Conservation (phyloP, 2,329 filamentous ascomycete species). For the Aspergillus sp. region DNA sequence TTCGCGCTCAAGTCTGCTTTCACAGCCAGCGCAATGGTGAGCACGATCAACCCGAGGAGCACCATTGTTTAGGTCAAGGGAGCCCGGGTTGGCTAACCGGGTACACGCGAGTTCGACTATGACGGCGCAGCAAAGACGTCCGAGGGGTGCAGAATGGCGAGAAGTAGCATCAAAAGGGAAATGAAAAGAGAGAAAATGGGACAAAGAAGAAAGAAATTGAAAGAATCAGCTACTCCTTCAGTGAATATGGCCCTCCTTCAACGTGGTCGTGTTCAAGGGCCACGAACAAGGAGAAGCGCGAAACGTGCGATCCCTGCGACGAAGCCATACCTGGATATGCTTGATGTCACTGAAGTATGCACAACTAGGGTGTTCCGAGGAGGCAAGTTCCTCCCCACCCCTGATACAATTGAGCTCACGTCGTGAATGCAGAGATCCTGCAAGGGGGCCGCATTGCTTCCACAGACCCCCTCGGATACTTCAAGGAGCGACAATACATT, state of each 20-base stretch:
- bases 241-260: conserved; percentile 15
- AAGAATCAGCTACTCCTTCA: conserved; percentile 15
- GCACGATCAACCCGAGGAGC: conserved; percentile 16
- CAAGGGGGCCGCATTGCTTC: conserved; percentile 23
- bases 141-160: neutral
- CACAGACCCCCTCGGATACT: conserved; percentile 14
- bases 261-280: conserved; percentile 22
- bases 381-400: neutral
- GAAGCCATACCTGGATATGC: conserved; percentile 35
- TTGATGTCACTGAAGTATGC: conserved; percentile 31
- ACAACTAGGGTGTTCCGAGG: neutral
- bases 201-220: conserved; percentile 9
- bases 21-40: conserved; percentile 21
- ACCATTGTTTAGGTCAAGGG: conserved; percentile 16
- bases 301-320: conserved; percentile 23
- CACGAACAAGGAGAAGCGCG: conserved; percentile 25
- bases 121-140: conserved; percentile 11
- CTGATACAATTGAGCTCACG: conserved; percentile 16
- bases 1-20: conserved; percentile 34
- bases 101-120: conserved; percentile 4
- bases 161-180: conserved; percentile 5
- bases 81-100: neutral
- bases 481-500: conserved; percentile 9
- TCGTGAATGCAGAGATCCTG: conserved; percentile 23
- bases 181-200: conserved; percentile 7